These are phyloP conservation scores for Coemansia sp. DNA, from an alignment of 192 early-diverging fungal genomes.

Conservation along the genomic window DNA sequence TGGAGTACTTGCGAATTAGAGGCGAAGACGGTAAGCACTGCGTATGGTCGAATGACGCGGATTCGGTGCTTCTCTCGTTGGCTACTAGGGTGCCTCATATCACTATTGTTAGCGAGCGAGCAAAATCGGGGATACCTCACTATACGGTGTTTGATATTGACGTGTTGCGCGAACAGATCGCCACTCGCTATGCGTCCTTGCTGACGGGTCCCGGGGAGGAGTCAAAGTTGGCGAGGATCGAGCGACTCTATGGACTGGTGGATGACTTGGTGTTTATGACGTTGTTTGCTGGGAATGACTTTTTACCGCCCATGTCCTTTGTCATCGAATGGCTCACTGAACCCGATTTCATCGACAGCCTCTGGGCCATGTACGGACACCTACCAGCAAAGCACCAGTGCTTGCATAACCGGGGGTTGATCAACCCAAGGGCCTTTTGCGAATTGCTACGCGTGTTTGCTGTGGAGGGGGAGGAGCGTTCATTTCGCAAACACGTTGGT, in stretches of 20 bases:
- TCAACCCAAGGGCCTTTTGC: slow-evolving; percentile 48
- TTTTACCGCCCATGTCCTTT: slow-evolving; percentile 66
- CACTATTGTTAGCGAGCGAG: slow-evolving; percentile 84
- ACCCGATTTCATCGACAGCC: slow-evolving; percentile 53
- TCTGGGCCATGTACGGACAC: slow-evolving; percentile 53
- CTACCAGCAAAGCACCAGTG: slow-evolving; percentile 38
- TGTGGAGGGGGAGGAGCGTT: slow-evolving; percentile 52
- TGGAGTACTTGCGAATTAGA: slow-evolving; percentile 84
- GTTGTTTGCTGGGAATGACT: slow-evolving; percentile 95
- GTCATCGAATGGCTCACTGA: slow-evolving; percentile 56
- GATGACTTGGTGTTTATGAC: slow-evolving; percentile 94
- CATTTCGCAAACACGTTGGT: slow-evolving; percentile 46
- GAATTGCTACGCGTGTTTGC: slow-evolving; percentile 52
- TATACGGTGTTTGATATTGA: slow-evolving; percentile 16
- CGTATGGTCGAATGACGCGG: slow-evolving; percentile 94
- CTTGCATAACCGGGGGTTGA: slow-evolving; percentile 56
- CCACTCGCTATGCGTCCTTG: slow-evolving; percentile 71
- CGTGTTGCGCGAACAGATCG: slow-evolving; percentile 43
- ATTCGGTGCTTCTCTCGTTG: slow-evolving; percentile 92
- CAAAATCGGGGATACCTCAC: slow-evolving; percentile 51
- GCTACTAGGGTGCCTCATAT: slow-evolving; percentile 90
- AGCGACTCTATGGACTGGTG: slow-evolving; percentile 60
- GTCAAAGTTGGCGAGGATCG: slow-evolving; percentile 16
- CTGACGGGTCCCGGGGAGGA: slow-evolving; percentile 22
- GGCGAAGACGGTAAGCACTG: slow-evolving; percentile 62